Conservation (phyloP, 352 stramenopile species). For the Aphanomyces astaci region DNA sequence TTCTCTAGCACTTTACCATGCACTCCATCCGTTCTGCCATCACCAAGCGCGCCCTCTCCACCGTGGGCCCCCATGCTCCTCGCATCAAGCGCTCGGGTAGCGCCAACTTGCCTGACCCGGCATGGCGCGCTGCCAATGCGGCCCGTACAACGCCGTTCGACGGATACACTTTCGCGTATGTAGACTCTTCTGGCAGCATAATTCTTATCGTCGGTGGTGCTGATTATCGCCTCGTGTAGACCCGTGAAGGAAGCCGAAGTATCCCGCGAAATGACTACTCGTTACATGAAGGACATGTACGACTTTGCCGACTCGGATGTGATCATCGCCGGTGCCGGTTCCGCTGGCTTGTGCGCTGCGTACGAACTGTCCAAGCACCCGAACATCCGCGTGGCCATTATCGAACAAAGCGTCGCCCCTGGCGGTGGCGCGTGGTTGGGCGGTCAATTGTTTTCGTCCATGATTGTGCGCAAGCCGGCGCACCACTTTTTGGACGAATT, state of each 20-base stretch:
- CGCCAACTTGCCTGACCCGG: conserved; percentile 36
- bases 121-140: conserved; percentile 40
- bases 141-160: conserved; percentile 46
- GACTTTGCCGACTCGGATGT: conserved; percentile 59
- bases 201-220: no score
- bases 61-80: conserved; percentile 37
- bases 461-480: conserved; percentile 60
- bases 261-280: conserved; percentile 60
- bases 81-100: conserved; percentile 38
- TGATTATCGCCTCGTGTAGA: conserved; percentile 24
- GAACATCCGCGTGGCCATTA: conserved; percentile 47
- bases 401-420: conserved; percentile 51
- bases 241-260: conserved; percentile 55
- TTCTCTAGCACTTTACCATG: conserved; percentile 31
- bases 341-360: conserved; percentile 43
- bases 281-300: conserved; percentile 72
- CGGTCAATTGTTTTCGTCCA: conserved; percentile 56
- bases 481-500: conserved; percentile 55
- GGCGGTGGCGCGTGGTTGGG: conserved; percentile 52
- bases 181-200: no score
- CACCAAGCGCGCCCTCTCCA: conserved; percentile 32
- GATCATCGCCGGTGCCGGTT: conserved; percentile 56
- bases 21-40: conserved; percentile 36
- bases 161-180: conserved; percentile 51
- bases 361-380: conserved; percentile 61